Evolutionary conservation across 1,284 basidiomycete species (phyloP), one percentile per base, ranked within the genome.

Genomic region (Rhodofomes roseus): DNA sequence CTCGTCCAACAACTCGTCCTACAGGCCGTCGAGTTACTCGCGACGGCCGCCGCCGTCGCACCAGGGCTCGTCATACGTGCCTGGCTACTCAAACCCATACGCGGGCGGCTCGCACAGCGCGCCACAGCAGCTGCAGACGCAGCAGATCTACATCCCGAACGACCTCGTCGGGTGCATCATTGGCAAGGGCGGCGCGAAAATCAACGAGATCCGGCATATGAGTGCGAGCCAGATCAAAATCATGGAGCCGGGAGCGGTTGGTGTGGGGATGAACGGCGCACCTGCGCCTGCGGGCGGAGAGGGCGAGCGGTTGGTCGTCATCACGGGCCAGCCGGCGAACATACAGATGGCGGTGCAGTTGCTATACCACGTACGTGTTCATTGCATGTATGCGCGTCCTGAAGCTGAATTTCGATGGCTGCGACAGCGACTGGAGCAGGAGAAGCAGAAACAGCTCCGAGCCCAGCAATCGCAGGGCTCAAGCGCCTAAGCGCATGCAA

Each of bases 141-240:
- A 99, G 73, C 95, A 98, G 74, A 98, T 99, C 65, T 99, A 93
- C 74, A 98, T 99, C 66, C 97, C 97, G 25, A 98, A 98, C 72
- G 93, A 97, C 67, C 82, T 99, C 16, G 97, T 99, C 20, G 97
- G 95, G 16, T 95, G 95, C 70, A 97, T 99, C 75, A 99, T 99
- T 68, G 97, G 97, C 56, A 99, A 98, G 75, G 96, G 95, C 25
- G 97, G 97, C 3, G 89, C 89, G 70, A 99, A 99, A 79, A 99
- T 99, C 79, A 99, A 99, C 71, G 97, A 99, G 78, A 98, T 99
- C 67, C 84, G 97, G 68, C 92, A 89, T 73, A 92, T 92, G 88
- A 95, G 86, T 71, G 92, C 87, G 22, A 96, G 94, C 73, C 91
- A 96, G 70, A 98, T 99, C 76, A 96, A 98, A 76, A 98, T 99